These are phyloP conservation scores for Odonthalia washingtoniensis DNA, from an alignment of 31 red algal genomes.

Conservation along the genomic window DNA sequence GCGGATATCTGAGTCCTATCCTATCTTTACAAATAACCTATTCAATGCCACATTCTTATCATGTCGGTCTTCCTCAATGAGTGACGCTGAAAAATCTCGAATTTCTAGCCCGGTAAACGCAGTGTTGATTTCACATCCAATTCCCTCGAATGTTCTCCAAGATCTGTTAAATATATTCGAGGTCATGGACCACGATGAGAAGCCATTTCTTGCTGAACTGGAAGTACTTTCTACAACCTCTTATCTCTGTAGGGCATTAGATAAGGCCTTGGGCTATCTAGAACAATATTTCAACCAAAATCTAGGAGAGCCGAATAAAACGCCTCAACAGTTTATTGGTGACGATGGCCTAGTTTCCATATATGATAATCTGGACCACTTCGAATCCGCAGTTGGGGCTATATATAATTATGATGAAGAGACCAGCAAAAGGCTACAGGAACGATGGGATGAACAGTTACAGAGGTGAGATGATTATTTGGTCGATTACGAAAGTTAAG, in stretches of 20 bases:
- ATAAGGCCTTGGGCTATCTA: conserved; percentile 94
- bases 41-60: conserved; percentile 97
- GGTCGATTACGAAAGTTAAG: not conserved
- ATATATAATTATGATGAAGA: conserved; percentile 77
- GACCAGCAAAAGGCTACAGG: conserved; percentile 56
- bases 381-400: conserved; percentile 88
- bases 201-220: conserved; percentile 70
- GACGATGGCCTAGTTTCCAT: conserved; percentile 93
- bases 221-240: conserved; percentile 71
- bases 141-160: conserved; percentile 87
- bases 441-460: conserved; percentile 94
- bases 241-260: conserved; percentile 89
- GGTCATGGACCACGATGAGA: conserved; percentile 99
- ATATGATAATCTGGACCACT: conserved; percentile 90
- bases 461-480: conserved; percentile 91
- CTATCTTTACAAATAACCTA: conserved; percentile 79
- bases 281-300: conserved; percentile 88
- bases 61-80: conserved; percentile 85
- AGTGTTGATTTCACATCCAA: not conserved
- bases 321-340: conserved; percentile 71
- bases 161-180: conserved; percentile 88
- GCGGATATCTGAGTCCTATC: not conserved
- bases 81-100: not conserved
- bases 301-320: conserved; percentile 24
- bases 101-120: not conserved